Evolutionary conservation across 2,329 filamentous ascomycete species (phyloP).

Genomic region (Alternaria panax): DNA sequence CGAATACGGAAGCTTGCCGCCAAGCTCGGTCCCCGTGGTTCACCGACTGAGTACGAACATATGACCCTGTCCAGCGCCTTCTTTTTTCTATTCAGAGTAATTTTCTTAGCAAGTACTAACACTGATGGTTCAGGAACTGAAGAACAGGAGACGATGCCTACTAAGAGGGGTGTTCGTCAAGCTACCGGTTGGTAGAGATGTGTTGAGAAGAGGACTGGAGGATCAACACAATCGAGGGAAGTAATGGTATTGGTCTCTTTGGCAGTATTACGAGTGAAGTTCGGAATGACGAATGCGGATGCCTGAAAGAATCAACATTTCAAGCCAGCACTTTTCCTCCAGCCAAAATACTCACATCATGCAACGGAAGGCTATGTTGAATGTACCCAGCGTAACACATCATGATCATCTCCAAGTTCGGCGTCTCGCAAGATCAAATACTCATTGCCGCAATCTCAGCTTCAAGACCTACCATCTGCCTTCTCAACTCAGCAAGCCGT

Average conservation of each 20-base stretch:
- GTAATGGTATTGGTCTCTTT: background rate
- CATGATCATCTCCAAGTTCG: background rate
- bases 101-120: slow-evolving; percentile 13
- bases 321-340: background rate
- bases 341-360: background rate
- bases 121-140: slow-evolving; percentile 18
- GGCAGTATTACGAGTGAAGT: background rate
- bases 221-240: background rate
- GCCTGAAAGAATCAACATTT: background rate
- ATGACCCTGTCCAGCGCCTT: slow-evolving; percentile 28
- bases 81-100: slow-evolving; percentile 12
- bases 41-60: slow-evolving; percentile 62
- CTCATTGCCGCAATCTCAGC: background rate
- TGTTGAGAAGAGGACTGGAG: background rate
- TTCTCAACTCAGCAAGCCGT: background rate
- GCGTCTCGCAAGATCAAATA: background rate
- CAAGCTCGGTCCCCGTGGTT: slow-evolving; percentile 81
- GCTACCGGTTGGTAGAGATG: slow-evolving; percentile 12
- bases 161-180: slow-evolving; percentile 16
- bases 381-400: background rate
- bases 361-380: background rate
- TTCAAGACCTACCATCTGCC: background rate
- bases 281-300: no score
- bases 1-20: slow-evolving; percentile 85
- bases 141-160: slow-evolving; percentile 16